These are phyloP conservation scores for Avena sativa DNA, from an alignment of 176 grass and related monocot species.

Conservation along the genomic window DNA sequence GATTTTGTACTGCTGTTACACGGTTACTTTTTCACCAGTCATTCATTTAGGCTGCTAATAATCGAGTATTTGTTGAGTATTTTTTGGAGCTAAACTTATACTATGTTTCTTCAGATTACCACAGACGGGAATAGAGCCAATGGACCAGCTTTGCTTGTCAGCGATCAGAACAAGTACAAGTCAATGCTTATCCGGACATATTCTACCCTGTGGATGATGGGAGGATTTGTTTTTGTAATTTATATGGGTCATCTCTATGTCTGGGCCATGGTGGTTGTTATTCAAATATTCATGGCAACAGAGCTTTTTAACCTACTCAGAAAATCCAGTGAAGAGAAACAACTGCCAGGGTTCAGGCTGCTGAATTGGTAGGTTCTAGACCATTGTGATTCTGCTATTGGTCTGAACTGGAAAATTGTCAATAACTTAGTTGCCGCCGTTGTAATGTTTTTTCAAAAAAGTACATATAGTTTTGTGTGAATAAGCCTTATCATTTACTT, in stretches of 20 bases:
- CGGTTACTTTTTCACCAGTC: not conserved
- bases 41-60: conserved; percentile 13
- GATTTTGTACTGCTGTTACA: not conserved
- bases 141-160: conserved; percentile 75
- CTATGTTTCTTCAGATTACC: conserved; percentile 54
- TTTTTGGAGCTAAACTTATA: conserved; percentile 23
- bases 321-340: conserved; percentile 91
- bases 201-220: conserved; percentile 97
- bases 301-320: conserved; percentile 96
- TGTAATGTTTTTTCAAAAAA: conserved; percentile 10
- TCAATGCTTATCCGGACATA: conserved; percentile 99
- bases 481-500: conserved; percentile 27
- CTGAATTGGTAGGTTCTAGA: conserved; percentile 77
- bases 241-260: conserved; percentile 99
- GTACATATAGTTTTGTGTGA: conserved; percentile 20
- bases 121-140: conserved; percentile 75
- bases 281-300: conserved; percentile 96
- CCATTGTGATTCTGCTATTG: conserved; percentile 14
- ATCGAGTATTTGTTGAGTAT: not conserved
- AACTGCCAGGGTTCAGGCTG: conserved; percentile 88
- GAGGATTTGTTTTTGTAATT: conserved; percentile 71
- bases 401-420: not conserved
- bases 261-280: conserved; percentile 97
- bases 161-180: conserved; percentile 92
- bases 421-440: not conserved